These are phyloP conservation scores for Kandelia obovata DNA, from an alignment of 345 rosid species.

Conservation along the genomic window DNA sequence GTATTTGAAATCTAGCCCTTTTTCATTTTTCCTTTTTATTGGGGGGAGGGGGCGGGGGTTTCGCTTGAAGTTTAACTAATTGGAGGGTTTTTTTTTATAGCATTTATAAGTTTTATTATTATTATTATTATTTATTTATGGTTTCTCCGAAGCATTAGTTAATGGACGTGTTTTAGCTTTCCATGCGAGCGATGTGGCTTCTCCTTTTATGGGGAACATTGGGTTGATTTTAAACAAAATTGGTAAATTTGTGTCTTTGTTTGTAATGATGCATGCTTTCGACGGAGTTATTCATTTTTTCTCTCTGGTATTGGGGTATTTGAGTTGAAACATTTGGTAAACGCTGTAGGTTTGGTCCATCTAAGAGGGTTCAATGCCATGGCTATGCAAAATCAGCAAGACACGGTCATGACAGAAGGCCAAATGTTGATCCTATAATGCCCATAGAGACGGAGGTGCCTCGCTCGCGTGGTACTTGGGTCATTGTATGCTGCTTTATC, in stretches of 20 bases:
- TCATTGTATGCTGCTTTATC: constrained; percentile 42
- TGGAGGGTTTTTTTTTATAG: background rate
- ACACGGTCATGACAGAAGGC: constrained; percentile 19
- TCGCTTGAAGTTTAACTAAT: background rate
- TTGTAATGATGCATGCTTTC: background rate
- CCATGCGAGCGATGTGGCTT: background rate
- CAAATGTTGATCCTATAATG: constrained; percentile 22
- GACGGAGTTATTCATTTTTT: background rate
- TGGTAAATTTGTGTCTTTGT: background rate
- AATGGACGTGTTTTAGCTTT: background rate
- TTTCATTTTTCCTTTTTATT: background rate
- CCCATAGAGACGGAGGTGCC: constrained; percentile 35
- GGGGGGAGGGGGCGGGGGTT: background rate
- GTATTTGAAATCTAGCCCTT: background rate
- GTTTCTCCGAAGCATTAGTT: background rate
- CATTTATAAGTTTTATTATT: background rate
- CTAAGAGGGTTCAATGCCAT: constrained; percentile 44
- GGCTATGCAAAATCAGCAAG: constrained; percentile 49
- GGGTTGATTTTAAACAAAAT: background rate
- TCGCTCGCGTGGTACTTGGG: constrained; percentile 39
- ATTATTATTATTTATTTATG: background rate
- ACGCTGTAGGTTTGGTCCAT: constrained; percentile 34
- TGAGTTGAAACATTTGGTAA: background rate
- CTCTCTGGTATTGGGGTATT: background rate
- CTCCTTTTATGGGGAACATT: background rate